Evolutionary conservation across 352 stramenopile species (phyloP).

Genomic region (Plasmopara halstedii): DNA sequence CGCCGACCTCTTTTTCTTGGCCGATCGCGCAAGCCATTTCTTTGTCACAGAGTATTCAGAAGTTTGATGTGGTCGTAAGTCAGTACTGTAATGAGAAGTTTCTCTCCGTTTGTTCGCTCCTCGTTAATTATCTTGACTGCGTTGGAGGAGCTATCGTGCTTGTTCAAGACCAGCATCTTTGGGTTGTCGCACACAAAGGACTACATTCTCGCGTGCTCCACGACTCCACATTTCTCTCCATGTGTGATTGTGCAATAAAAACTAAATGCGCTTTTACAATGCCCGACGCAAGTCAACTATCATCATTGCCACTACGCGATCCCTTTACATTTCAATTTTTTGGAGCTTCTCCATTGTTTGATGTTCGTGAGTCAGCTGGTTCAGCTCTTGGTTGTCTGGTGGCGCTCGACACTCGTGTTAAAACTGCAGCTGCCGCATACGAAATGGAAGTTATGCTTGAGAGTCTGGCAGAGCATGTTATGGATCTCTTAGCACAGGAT

Average conservation of each 20-base stretch:
- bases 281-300: constrained; percentile 24
- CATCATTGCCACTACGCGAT: constrained; percentile 1
- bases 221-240: constrained; percentile 45
- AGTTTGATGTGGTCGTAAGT: constrained; percentile 63
- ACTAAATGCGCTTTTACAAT: constrained; percentile 41
- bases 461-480: constrained; percentile 50
- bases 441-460: constrained; percentile 56
- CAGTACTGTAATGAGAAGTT: constrained; percentile 66
- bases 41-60: constrained; percentile 11
- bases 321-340: constrained; percentile 53
- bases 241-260: constrained; percentile 40
- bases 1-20: constrained; percentile 29
- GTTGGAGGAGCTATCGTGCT: constrained; percentile 58
- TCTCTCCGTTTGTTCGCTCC: constrained; percentile 57
- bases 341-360: constrained; percentile 42
- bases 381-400: constrained; percentile 51
- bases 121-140: constrained; percentile 68
- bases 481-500: constrained; percentile 50
- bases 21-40: constrained; percentile 30
- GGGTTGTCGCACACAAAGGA: constrained; percentile 58
- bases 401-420: constrained; percentile 41
- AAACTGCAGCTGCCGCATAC: constrained; percentile 22
- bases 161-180: constrained; percentile 47
- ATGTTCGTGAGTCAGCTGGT: constrained; percentile 20
- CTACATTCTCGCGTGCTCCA: constrained; percentile 41